A percentile compares a stretch with the other conserved stretches of the same genome.
Evolutionary conservation across 2,329 filamentous ascomycete genomes (phyloP).

Genomic region (Aspergillus brasiliensis): DNA sequence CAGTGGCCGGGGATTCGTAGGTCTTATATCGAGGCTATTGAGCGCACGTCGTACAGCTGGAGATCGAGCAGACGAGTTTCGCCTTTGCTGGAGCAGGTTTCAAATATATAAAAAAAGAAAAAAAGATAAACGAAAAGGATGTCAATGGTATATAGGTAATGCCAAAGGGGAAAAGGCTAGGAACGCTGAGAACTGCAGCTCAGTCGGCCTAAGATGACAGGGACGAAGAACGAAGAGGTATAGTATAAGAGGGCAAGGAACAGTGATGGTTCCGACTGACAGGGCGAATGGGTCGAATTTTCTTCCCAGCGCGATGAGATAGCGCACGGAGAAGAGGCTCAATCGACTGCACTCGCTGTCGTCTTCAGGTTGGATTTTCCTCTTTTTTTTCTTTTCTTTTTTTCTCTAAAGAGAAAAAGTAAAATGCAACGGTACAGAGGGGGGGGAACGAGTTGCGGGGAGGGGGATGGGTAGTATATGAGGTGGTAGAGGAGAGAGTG

Average conservation of each 20-base stretch:
- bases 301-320: not conserved
- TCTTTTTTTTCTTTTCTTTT: too few relatives aligned
- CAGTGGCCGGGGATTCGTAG: not conserved
- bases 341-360: not conserved
- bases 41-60: slow-evolving; percentile 15
- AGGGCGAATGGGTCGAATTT: not conserved
- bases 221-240: not conserved
- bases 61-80: slow-evolving; percentile 4
- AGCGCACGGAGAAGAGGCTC: not conserved
- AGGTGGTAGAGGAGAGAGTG: not conserved
- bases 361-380: too few relatives aligned
- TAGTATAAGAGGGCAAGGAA: not conserved
- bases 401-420: too few relatives aligned
- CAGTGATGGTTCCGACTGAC: not conserved
- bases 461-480: not conserved
- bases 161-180: not conserved
- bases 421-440: not conserved
- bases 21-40: slow-evolving; percentile 12
- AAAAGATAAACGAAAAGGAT: too few relatives aligned
- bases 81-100: slow-evolving; percentile 14
- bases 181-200: slow-evolving; percentile 3
- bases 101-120: slow-evolving; percentile 12
- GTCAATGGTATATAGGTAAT: slow-evolving; percentile 17
- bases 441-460: not conserved
- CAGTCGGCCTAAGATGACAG: slow-evolving; percentile 14